A percentile compares a stretch with the other conserved stretches of the same genome.
Evolutionary conservation across 2,329 filamentous ascomycete genomes (phyloP).

Genomic region (Arachnomyces sp.): DNA sequence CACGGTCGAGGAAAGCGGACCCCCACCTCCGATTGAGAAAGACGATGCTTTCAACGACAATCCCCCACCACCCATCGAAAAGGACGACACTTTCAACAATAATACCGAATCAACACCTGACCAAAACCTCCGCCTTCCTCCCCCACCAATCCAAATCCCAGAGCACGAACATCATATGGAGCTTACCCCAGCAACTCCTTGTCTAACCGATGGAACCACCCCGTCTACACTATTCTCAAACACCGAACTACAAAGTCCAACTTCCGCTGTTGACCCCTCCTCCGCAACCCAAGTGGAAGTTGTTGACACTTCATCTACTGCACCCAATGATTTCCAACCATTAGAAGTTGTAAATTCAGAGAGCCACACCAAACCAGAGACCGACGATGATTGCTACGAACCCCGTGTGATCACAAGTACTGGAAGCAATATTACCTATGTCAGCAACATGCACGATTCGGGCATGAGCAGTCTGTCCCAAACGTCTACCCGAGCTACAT

Average conservation of each 20-base stretch:
- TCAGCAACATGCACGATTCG: slow-evolving; percentile 65
- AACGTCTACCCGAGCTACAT: slow-evolving; percentile 79
- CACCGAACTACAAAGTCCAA: slow-evolving; percentile 21
- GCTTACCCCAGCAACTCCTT: slow-evolving; percentile 5
- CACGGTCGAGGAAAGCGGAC: neutral
- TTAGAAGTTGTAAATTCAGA: slow-evolving; percentile 29
- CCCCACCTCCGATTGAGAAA: slow-evolving; percentile 9
- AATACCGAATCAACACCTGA: slow-evolving; percentile 19
- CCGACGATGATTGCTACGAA: slow-evolving; percentile 44
- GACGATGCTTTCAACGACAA: slow-evolving; percentile 11
- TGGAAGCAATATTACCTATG: slow-evolving; percentile 69
- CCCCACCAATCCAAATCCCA: slow-evolving; percentile 39
- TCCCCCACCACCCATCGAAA: slow-evolving; percentile 15
- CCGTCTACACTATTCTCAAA: slow-evolving; percentile 33
- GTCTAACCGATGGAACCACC: slow-evolving; percentile 3
- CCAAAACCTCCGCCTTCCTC: slow-evolving; percentile 33
- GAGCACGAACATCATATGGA: slow-evolving; percentile 14
- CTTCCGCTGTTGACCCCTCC: slow-evolving; percentile 21
- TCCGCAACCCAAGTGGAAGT: slow-evolving; percentile 2
- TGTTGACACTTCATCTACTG: slow-evolving; percentile 21
- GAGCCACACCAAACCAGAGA: slow-evolving; percentile 24
- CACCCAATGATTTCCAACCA: slow-evolving; percentile 20
- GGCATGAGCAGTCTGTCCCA: slow-evolving; percentile 72
- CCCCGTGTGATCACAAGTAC: slow-evolving; percentile 68
- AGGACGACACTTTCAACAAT: slow-evolving; percentile 10